These are phyloP conservation scores for Penicillium aurantiogriseum DNA, from an alignment of 2,329 filamentous ascomycete species.

Conservation along the genomic window DNA sequence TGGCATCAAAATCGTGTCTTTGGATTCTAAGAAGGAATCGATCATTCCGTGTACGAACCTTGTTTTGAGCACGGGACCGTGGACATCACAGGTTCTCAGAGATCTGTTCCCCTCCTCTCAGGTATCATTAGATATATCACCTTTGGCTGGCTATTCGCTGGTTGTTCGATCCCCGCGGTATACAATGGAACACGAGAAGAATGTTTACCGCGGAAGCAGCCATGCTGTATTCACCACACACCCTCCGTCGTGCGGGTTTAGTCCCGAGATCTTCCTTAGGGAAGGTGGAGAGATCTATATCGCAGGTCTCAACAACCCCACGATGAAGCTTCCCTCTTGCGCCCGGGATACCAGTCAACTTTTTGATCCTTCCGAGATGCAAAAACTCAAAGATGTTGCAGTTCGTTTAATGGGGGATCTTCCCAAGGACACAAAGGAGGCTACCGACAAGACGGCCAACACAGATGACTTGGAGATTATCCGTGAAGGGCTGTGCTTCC, in stretches of 20 bases:
- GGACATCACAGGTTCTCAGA: slow-evolving; percentile 66
- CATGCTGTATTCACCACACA: slow-evolving; percentile 69
- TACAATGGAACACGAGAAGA: slow-evolving; percentile 30
- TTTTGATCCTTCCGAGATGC: slow-evolving; percentile 46
- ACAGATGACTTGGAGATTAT: slow-evolving; percentile 60
- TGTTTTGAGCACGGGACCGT: slow-evolving; percentile 67
- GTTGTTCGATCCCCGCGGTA: slow-evolving; percentile 61
- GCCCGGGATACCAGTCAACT: slow-evolving; percentile 41
- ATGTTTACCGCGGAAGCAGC: slow-evolving; percentile 49
- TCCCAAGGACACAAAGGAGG: slow-evolving; percentile 9
- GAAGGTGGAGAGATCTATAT: slow-evolving; percentile 68
- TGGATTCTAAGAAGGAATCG: slow-evolving; percentile 26
- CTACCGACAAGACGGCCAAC: slow-evolving; percentile 30
- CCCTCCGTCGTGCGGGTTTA: slow-evolving; percentile 53
- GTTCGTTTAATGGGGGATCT: slow-evolving; percentile 36
- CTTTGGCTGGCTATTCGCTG: slow-evolving; percentile 70
- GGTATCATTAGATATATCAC: slow-evolving; percentile 56
- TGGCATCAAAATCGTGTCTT: slow-evolving; percentile 52
- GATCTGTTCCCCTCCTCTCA: slow-evolving; percentile 61
- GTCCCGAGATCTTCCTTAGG: slow-evolving; percentile 70
- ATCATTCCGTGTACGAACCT: slow-evolving; percentile 62
- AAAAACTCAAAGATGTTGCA: slow-evolving; percentile 32
- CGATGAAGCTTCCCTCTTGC: slow-evolving; percentile 59
- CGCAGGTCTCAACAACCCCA: slow-evolving; percentile 66
- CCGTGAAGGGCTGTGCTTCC: slow-evolving; percentile 68